A percentile compares a stretch with the other conserved stretches of the same genome.
These are phyloP conservation scores for Coleophoma cylindrospora DNA, from an alignment of 2,329 filamentous ascomycete species.

Conservation along the genomic window DNA sequence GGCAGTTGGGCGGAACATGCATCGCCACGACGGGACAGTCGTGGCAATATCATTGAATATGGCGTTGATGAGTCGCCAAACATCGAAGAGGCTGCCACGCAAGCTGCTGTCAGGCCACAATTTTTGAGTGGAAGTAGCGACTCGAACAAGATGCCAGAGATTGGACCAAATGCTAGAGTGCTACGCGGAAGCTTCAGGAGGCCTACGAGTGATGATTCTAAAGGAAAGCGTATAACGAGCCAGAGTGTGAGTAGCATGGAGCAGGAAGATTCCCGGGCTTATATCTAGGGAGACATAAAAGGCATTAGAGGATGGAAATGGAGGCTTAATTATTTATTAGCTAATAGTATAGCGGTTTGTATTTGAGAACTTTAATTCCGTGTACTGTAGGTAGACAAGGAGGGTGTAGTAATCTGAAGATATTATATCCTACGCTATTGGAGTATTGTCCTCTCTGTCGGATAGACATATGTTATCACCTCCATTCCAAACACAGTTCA, in stretches of 20 bases:
- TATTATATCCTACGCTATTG: no score
- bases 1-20: slow-evolving; percentile 18
- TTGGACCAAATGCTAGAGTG: slow-evolving; percentile 11
- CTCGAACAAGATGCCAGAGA: slow-evolving; percentile 5
- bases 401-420: no score
- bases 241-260: slow-evolving; percentile 5
- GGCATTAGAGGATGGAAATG: not conserved
- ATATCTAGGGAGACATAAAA: slow-evolving; percentile 10
- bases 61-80: slow-evolving; percentile 2
- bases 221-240: slow-evolving; percentile 6
- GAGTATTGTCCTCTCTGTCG: no score
- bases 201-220: slow-evolving; percentile 18
- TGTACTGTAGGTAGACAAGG: no score
- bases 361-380: no score
- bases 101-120: not conserved
- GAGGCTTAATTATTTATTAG: no score
- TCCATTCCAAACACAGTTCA: no score
- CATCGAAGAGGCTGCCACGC: not conserved
- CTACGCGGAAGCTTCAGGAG: slow-evolving; percentile 12
- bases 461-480: no score
- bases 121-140: not conserved
- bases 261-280: slow-evolving; percentile 14
- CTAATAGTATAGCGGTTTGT: no score
- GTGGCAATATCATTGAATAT: slow-evolving; percentile 9
- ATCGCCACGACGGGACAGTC: slow-evolving; percentile 5